Base-by-base conservation (phyloP, 495 filamentous ascomycete species). In the Talaromyces proteolyticus region DNA sequence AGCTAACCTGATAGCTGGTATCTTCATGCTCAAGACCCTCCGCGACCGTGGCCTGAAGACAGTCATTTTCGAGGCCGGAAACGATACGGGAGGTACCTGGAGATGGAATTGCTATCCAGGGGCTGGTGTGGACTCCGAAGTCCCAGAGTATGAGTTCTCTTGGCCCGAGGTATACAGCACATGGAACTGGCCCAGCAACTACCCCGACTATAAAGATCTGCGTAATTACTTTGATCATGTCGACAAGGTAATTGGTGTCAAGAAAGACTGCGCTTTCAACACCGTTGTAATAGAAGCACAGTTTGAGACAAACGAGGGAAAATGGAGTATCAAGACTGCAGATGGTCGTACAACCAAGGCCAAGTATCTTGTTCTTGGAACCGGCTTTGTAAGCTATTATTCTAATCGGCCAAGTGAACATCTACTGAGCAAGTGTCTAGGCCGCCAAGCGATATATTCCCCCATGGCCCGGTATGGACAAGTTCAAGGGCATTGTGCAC, bases 141-240 rank as follows among this genome's bases (percentile, higher is more conserved):
- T 72, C 0, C 77, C 74, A 0, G 57, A 68, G 10, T 84, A 84
- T 55, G 63, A 80, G 55, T 75, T 70, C 40, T 73, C 69, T 4
- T 67, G 68, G 14, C 69, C 71, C 6, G 73, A 81, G 48, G 64
- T 76, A 6, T 82, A 68, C 63, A 66, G 78, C 47, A 66, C 68
- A 12, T 82, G 70, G 74, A 74, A 66, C 10, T 85, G 75, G 75
- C 58, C 60, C 0, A 63, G 60, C 19, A 72, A 71, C 36, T 85
- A 79, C 53, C 80, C 80, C 0, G 60, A 57, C 19, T 71, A 69
- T 40, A 43, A 63, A 4, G 77, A 85, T 44, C 56, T 84, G 2
- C 63, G 66, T 5, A 55, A 47, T 2, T 85, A 85, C 60, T 83
- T 84, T 51, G 62, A 71, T 16, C 77, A 81, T 53, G 69, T 78